Conservation (phyloP, 768 basidiomycete species). For the Boletales sp. region DNA sequence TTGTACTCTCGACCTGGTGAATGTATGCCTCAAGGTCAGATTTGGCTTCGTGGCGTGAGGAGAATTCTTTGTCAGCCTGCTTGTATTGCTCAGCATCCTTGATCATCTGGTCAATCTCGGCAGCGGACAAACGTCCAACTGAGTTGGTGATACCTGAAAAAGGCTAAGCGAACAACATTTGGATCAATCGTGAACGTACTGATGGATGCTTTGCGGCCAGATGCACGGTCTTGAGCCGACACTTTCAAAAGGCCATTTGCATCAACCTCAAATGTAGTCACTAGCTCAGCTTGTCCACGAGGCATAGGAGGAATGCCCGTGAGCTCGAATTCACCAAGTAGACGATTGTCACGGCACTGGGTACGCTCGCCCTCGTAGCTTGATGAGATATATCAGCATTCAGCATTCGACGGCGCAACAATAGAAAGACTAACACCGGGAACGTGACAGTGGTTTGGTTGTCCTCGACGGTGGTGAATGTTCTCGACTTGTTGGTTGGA, state of each 20-base stretch:
- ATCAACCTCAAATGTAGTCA: slow-evolving; percentile 99
- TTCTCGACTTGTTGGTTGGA: slow-evolving; percentile 98
- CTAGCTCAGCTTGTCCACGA: slow-evolving; percentile 98
- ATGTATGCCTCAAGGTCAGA: slow-evolving; percentile 97
- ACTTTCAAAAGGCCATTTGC: slow-evolving; percentile 99
- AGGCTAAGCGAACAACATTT: slow-evolving; percentile 3
- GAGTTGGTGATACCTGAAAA: slow-evolving; percentile 91
- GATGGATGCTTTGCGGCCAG: slow-evolving; percentile 98
- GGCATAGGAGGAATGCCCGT: slow-evolving; percentile 99
- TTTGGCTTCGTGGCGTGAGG: slow-evolving; percentile 95
- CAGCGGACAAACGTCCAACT: slow-evolving; percentile 94
- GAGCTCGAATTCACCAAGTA: slow-evolving; percentile 99
- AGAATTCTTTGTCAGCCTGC: slow-evolving; percentile 96
- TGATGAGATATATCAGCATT: slow-evolving; percentile 8
- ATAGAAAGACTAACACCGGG: slow-evolving; percentile 70
- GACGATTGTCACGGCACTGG: slow-evolving; percentile 98
- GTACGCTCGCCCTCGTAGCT: slow-evolving; percentile 99
- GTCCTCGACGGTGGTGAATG: slow-evolving; percentile 99
- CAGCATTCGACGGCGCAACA: background rate
- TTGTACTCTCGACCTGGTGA: slow-evolving; percentile 94
- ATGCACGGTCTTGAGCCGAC: slow-evolving; percentile 96
- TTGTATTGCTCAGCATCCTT: slow-evolving; percentile 97
- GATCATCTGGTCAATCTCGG: slow-evolving; percentile 99
- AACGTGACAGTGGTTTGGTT: slow-evolving; percentile 99
- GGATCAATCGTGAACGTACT: slow-evolving; percentile 47